phyloP scores from a whole-genome alignment of 2,329 filamentous ascomycete species.

The Fusarium sp. region DNA sequence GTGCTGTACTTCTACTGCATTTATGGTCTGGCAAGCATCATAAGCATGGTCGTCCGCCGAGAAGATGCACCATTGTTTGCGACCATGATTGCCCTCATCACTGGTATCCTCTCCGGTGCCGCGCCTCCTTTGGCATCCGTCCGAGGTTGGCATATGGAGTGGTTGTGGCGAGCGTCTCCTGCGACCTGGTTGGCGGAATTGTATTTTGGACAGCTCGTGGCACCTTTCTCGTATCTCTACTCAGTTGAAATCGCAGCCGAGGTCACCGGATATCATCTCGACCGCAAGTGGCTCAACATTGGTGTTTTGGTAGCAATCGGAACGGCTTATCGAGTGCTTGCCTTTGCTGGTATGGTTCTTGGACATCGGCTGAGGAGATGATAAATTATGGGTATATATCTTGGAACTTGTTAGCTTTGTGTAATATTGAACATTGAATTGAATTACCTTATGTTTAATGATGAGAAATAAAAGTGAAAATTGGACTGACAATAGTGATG shows the following conservation, averaged over 20 bases:
- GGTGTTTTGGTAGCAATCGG: constrained; percentile 58
- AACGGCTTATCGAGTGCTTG: constrained; percentile 58
- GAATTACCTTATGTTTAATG: neutral
- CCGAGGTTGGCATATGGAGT: constrained; percentile 63
- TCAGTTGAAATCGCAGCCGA: constrained; percentile 59
- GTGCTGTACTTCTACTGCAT: constrained; percentile 69
- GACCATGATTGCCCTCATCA: constrained; percentile 65
- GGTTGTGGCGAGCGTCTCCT: constrained; percentile 66
- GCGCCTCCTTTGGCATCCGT: constrained; percentile 63
- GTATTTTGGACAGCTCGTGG: constrained; percentile 65
- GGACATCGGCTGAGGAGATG: constrained; percentile 41
- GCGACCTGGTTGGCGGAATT: constrained; percentile 68
- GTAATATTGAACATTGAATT: neutral
- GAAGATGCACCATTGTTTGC: constrained; percentile 69
- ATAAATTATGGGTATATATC: neutral
- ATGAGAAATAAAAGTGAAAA: neutral
- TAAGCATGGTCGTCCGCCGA: constrained; percentile 65
- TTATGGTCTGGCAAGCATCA: constrained; percentile 64
- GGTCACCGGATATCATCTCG: constrained; percentile 59
- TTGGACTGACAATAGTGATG: neutral
- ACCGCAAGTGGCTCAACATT: constrained; percentile 59
- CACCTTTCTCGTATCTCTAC: constrained; percentile 63
- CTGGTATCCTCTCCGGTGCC: constrained; percentile 65
- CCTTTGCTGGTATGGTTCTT: constrained; percentile 47
- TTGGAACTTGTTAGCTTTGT: neutral